These are phyloP conservation scores for Ogataea pilisensis DNA, from an alignment of 805 yeast species.

Conservation along the genomic window DNA sequence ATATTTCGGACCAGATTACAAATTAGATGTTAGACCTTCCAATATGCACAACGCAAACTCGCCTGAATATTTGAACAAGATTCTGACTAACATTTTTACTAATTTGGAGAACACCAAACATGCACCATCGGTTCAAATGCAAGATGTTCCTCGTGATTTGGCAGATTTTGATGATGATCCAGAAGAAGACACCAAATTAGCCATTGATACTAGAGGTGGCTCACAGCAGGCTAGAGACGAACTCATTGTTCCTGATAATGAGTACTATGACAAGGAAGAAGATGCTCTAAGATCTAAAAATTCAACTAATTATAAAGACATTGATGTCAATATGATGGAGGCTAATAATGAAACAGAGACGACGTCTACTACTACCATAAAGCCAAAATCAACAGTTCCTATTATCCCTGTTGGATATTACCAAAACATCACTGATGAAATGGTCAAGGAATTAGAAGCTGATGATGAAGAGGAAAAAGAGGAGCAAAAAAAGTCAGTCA, in stretches of 20 bases:
- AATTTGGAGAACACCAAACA: conserved; percentile 87
- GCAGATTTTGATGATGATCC: conserved; percentile 77
- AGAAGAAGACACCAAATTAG: conserved; percentile 75
- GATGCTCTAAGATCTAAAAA: conserved; percentile 31
- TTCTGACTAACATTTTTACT: conserved; percentile 67
- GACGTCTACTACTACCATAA: neutral
- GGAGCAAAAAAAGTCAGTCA: conserved; percentile 1
- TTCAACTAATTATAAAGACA: conserved; percentile 15
- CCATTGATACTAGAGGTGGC: conserved; percentile 89
- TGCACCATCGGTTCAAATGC: conserved; percentile 96
- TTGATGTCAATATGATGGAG: neutral
- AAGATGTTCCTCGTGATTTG: conserved; percentile 82
- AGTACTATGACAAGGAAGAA: conserved; percentile 68
- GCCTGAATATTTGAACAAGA: conserved; percentile 85
- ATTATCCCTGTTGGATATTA: conserved; percentile 23
- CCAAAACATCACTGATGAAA: conserved; percentile 26
- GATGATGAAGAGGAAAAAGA: conserved; percentile 11
- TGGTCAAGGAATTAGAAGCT: conserved; percentile 24
- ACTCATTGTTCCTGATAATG: conserved; percentile 65
- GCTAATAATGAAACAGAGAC: neutral
- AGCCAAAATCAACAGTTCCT: conserved; percentile 1
- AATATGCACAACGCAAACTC: conserved; percentile 96
- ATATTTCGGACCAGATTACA: conserved; percentile 95
- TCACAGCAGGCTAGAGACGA: conserved; percentile 81
- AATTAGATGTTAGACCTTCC: conserved; percentile 89